Evolutionary conservation across 2,329 filamentous ascomycete genomes (phyloP).

Genomic region (Fusarium coicis): DNA sequence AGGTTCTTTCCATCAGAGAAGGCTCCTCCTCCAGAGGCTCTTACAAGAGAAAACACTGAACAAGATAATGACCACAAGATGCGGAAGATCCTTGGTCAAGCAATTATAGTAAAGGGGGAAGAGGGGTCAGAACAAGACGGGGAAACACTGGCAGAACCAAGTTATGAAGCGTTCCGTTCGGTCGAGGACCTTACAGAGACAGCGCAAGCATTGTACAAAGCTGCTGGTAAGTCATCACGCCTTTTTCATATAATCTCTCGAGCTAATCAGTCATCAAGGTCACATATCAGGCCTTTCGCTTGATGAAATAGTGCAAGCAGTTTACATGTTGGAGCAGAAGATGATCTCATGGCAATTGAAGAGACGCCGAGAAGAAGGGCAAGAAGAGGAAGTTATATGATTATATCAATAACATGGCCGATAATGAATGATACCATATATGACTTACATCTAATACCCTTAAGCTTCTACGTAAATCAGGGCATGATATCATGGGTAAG

Average conservation of each 20-base stretch:
- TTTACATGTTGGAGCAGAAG: slow-evolving; percentile 53
- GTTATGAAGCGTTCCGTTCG: slow-evolving; percentile 48
- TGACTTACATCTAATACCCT: neutral
- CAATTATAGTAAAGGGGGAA: slow-evolving; percentile 20
- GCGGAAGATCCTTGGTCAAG: slow-evolving; percentile 35
- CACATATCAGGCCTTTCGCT: slow-evolving; percentile 49
- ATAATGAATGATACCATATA: neutral
- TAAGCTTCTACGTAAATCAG: neutral
- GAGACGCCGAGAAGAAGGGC: neutral
- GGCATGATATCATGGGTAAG: slow-evolving; percentile 23
- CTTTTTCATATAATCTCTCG: neutral
- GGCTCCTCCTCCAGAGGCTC: slow-evolving; percentile 21
- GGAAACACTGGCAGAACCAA: neutral
- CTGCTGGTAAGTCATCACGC: slow-evolving; percentile 44
- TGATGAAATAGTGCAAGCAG: slow-evolving; percentile 48
- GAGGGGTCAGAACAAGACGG: slow-evolving; percentile 6
- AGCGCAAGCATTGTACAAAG: slow-evolving; percentile 48
- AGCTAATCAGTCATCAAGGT: slow-evolving; percentile 40
- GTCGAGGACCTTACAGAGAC: slow-evolving; percentile 47
- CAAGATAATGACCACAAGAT: slow-evolving; percentile 41
- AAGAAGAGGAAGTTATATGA: neutral
- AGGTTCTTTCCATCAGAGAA: slow-evolving; percentile 51
- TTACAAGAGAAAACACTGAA: slow-evolving; percentile 38
- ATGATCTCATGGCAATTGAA: slow-evolving; percentile 50
- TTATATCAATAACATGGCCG: neutral